Conservation (phyloP, 176 grass and related monocot genomes). For the Lolium multiflorum region DNA sequence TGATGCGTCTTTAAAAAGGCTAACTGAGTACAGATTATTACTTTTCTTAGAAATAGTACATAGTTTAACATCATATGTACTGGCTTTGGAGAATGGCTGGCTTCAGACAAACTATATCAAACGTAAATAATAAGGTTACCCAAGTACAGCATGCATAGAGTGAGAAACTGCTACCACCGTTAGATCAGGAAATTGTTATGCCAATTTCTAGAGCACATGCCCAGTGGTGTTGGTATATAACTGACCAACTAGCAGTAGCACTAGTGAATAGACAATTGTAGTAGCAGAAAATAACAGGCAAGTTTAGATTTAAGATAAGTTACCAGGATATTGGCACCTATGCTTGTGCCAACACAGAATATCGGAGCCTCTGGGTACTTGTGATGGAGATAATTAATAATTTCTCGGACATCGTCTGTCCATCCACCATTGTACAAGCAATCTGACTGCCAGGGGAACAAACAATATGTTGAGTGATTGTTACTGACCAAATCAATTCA, state of each 20-base stretch:
- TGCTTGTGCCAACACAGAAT: constrained; percentile 94
- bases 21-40: neutral
- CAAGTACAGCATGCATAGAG: constrained; percentile 5
- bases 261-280: neutral
- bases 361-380: constrained; percentile 73
- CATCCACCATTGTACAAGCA: constrained; percentile 95
- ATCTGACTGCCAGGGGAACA: constrained; percentile 75
- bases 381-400: constrained; percentile 82
- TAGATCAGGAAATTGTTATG: constrained; percentile 7
- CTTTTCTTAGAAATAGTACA: constrained; percentile 10
- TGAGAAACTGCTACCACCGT: neutral
- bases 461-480: constrained; percentile 32
- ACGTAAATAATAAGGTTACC: constrained; percentile 2
- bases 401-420: constrained; percentile 87
- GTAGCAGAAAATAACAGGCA: neutral
- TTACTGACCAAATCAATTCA: constrained; percentile 36
- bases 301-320: neutral
- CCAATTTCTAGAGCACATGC: neutral
- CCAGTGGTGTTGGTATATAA: neutral
- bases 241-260: constrained; percentile 15
- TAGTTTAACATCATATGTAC: constrained; percentile 20
- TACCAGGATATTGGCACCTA: constrained; percentile 99
- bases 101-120: neutral
- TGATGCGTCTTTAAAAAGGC: neutral
- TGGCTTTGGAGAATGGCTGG: neutral